These are phyloP conservation scores for Juncus inflexus DNA, from an alignment of 176 grass and related monocot genomes.

Conservation along the genomic window DNA sequence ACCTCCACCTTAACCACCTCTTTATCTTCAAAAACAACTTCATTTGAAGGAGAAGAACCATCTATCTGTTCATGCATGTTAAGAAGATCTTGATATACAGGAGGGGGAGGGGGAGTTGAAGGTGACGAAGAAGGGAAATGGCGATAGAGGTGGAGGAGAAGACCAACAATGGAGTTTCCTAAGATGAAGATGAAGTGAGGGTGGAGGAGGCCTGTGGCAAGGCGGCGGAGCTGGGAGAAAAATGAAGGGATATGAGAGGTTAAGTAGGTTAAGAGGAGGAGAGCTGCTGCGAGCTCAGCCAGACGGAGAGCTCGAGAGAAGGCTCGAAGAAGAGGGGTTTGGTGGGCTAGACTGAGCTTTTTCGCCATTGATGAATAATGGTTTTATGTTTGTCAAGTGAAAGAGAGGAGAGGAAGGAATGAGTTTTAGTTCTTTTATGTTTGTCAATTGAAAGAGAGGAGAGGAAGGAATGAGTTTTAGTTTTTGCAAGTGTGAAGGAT, in stretches of 20 bases:
- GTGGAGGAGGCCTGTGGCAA: slow-evolving; percentile 73
- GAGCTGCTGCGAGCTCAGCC: slow-evolving; percentile 46
- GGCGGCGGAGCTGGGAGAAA: slow-evolving; percentile 54
- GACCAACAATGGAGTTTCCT: slow-evolving; percentile 43
- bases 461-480: background rate
- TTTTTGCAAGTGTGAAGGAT: background rate
- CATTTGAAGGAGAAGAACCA: background rate
- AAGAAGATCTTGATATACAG: background rate
- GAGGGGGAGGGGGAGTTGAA: background rate
- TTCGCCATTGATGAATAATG: slow-evolving; percentile 14
- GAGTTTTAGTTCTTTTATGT: background rate
- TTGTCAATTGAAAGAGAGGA: background rate
- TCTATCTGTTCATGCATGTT: background rate
- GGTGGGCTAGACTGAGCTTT: background rate
- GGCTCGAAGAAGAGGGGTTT: slow-evolving; percentile 28
- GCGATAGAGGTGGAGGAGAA: slow-evolving; percentile 55
- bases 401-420: background rate
- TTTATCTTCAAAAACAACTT: slow-evolving; percentile 43
- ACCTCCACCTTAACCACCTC: slow-evolving; percentile 16
- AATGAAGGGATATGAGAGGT: slow-evolving; percentile 33
- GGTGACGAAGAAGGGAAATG: slow-evolving; percentile 31
- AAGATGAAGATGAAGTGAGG: slow-evolving; percentile 71
- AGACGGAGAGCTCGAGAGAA: slow-evolving; percentile 67
- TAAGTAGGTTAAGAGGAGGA: slow-evolving; percentile 54
- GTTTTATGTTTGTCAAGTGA: background rate